A percentile compares a stretch with the other conserved stretches of the same genome.
Evolutionary conservation across 2,329 filamentous ascomycete species (phyloP).

Genomic region (Talaromyces sp.): DNA sequence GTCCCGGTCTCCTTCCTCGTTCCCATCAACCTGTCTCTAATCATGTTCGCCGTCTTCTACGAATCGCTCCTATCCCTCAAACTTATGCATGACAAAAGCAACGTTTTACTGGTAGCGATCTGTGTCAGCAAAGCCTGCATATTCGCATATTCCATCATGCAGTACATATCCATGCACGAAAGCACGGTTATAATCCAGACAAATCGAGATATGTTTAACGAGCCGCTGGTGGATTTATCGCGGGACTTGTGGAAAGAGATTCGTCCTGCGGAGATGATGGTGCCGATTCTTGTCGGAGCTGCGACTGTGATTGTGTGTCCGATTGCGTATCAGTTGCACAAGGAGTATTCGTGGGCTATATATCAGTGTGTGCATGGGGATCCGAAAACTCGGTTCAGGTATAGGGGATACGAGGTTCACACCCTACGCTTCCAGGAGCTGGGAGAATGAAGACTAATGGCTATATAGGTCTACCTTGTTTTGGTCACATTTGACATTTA

Average conservation of each 20-base stretch:
- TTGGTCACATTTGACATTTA: neutral
- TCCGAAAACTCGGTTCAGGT: neutral
- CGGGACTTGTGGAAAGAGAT: neutral
- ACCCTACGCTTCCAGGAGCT: neutral
- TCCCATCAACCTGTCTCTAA: neutral
- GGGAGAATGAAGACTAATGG: neutral
- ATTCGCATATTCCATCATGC: slow-evolving; percentile 2
- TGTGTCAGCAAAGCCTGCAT: neutral
- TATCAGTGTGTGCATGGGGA: slow-evolving; percentile 5
- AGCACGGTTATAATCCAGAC: neutral
- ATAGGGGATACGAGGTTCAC: slow-evolving; percentile 1
- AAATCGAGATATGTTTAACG: neutral
- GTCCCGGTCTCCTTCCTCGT: neutral
- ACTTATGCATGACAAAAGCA: slow-evolving; percentile 1
- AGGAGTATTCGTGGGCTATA: slow-evolving; percentile 6
- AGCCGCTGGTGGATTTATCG: slow-evolving; percentile 1
- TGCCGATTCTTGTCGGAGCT: neutral
- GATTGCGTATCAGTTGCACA: slow-evolving; percentile 1
- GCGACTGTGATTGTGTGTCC: neutral
- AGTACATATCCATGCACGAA: neutral
- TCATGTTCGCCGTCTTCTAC: neutral
- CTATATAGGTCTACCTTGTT: slow-evolving; percentile 3
- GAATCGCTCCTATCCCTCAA: neutral
- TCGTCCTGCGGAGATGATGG: neutral
- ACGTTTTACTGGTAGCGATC: neutral